Conservation (phyloP, 1,139 yeast genomes). For the Oligophagozyma castellii region DNA sequence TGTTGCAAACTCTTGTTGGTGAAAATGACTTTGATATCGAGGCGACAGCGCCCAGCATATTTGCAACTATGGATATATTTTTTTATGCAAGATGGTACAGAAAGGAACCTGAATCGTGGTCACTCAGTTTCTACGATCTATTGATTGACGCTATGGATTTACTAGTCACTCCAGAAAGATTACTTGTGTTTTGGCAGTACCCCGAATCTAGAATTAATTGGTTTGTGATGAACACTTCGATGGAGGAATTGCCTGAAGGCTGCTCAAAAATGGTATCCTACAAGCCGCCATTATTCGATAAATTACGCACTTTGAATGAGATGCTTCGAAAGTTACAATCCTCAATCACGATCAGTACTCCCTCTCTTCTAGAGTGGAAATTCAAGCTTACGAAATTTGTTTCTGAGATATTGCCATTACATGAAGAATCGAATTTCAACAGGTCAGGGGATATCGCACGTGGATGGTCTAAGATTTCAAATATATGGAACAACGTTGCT, state of each 20-base stretch:
- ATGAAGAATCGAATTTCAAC: conserved; percentile 23
- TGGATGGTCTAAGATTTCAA: too few species aligned
- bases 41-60: too few species aligned
- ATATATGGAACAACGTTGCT: too few species aligned
- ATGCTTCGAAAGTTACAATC: conserved; percentile 9
- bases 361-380: conserved; percentile 14
- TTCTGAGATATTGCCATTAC: conserved; percentile 18
- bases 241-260: conserved; percentile 10
- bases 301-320: conserved; percentile 21
- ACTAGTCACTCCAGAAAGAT: conserved; percentile 15
- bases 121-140: conserved; percentile 13
- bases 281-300: conserved; percentile 19
- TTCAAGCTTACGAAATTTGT: conserved; percentile 18
- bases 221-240: conserved; percentile 14
- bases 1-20: too few species aligned
- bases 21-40: too few species aligned
- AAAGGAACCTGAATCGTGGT: conserved; percentile 8
- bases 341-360: conserved; percentile 14
- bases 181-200: conserved; percentile 18
- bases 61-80: conserved; percentile 15
- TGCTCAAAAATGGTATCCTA: conserved; percentile 18
- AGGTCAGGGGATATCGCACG: conserved; percentile 14
- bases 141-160: conserved; percentile 11
- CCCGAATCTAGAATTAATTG: conserved; percentile 18
- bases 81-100: conserved; percentile 11